Base-by-base conservation (phyloP, 2,329 filamentous ascomycete genomes). In the Microdochium paspali region DNA sequence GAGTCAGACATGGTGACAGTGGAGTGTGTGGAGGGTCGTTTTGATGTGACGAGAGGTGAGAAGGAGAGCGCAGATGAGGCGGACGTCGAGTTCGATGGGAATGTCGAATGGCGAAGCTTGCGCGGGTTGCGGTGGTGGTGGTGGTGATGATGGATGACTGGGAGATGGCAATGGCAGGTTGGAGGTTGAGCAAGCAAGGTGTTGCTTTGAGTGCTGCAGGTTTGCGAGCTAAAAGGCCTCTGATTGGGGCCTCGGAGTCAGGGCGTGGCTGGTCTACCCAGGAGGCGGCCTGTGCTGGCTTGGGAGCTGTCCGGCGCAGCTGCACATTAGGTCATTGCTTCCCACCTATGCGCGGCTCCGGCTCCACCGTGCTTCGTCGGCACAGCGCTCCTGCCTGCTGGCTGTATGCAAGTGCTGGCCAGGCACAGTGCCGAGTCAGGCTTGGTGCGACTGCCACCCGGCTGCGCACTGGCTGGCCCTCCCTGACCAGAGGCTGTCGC, bases 1-100 rank as follows among this genome's bases (percentile, higher is more conserved):
- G 58, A 45, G 60, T 61, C 60, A 51, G 51, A 57, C 56, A 51
- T 44, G 51, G 49, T 48, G 35, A 40, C 15, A 13, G 26, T 28
- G 32, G 46, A 45, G 47, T 45, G 44, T 25, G 21, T 25, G 23
- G 20, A 25, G 20, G 20, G 10, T 18, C 24, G 42, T 18, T 20
- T 18, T 3, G 42, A 26, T 6, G 23, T 7, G 20, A 23, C 23
- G 24, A 18, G 42, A 23, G 7, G 20, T 20, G 10, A 9, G 35
- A n/a, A 3, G 6, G 42, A 23, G 9, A 44, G 42, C 23, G 23
- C 23, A 25, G 24, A 44, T 24, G n/a, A 24, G 32, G 42, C 10
- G 42, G 42, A 44, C 7, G 23, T 25, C 42, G 42, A 23, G 23
- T 6, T n/a, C 4, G 20, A 43, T 21, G 39, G 35, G 35, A 43